Evolutionary conservation across 176 grass and related monocot species (phyloP), one percentile per base, ranked within the genome.

Genomic region (Aechmea fasciata): DNA sequence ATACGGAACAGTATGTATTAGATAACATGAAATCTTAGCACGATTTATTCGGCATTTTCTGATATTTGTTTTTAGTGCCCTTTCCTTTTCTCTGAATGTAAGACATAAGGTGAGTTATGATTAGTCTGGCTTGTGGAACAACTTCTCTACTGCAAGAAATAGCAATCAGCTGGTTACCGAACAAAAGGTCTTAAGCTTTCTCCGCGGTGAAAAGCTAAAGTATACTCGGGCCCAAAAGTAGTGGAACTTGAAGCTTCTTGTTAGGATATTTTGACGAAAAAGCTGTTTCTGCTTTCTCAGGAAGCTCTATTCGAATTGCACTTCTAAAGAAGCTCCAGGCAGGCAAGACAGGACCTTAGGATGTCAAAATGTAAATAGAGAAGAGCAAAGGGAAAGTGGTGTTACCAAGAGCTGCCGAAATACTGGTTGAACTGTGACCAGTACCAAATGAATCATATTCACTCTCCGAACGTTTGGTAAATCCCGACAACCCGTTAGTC

Each of bases 391-490:
- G 33, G 55, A 61, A 61, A 61, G 17, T 19, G 47, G 13, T 9
- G 65, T 80, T 85, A 91, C 89, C 89, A 49, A 97, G 94, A 50
- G 86, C 94, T 0, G 94, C 94, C 11, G 94, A 97, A 71, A 97
- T 97, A 57, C 84, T 93, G 47, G 89, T 97, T 59, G 94, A 97
- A 81, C 94, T 97, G 69, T 97, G 94, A 6, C 94, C 94, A 54
- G 94, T 92, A 67, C 94, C 94, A 79, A 97, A 97, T 71, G 65
- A 17, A 64, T 97, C 94, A 74, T 92, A 87, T 57, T 97, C 89
- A 70, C 94, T 97, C 77, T 92, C 94, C 0, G 84, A 69, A 23
- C 94, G 84, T 67, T 97, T 97, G 11, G 84, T 87, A 78, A 97
- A 97, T 10, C 94, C 89, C 0, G 94, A 83, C 69, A 97, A 68